A percentile compares a stretch with the other conserved stretches of the same genome.
These are phyloP conservation scores for Lecanosticta acicola DNA, from an alignment of 2,329 filamentous ascomycete genomes.

Conservation along the genomic window DNA sequence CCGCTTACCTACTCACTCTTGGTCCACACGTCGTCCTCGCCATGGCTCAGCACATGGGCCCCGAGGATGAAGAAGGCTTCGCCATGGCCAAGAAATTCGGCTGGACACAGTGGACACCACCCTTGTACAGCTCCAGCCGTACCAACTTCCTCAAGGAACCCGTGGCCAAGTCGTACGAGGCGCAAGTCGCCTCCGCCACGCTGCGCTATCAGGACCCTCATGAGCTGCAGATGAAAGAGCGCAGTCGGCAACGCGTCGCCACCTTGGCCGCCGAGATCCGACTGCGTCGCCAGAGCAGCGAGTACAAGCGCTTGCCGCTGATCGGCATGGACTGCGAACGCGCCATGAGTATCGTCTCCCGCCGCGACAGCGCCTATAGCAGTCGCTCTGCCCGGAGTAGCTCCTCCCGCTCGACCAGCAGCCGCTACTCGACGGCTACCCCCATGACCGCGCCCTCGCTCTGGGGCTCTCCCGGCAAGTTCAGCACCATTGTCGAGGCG, in stretches of 20 bases:
- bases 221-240: conserved; percentile 32
- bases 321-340: conserved; percentile 36
- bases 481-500: conserved; percentile 29
- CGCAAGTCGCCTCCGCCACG: conserved; percentile 36
- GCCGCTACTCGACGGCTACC: neutral
- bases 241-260: conserved; percentile 41
- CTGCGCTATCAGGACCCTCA: conserved; percentile 32
- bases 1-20: conserved; percentile 53
- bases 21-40: conserved; percentile 53
- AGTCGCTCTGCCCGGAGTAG: conserved; percentile 22
- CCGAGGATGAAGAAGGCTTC: conserved; percentile 45
- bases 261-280: conserved; percentile 41
- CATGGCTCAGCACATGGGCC: conserved; percentile 39
- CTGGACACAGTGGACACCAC: conserved; percentile 53
- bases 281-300: conserved; percentile 32
- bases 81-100: conserved; percentile 48
- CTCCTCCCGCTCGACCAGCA: neutral
- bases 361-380: conserved; percentile 15
- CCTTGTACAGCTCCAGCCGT: conserved; percentile 41
- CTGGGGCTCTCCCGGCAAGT: conserved; percentile 12
- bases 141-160: conserved; percentile 57
- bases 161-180: conserved; percentile 55
- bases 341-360: conserved; percentile 31
- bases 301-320: conserved; percentile 33
- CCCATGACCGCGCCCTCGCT: neutral